Conservation (phyloP, 75 land plant species). For the Pinus albicaulis region DNA sequence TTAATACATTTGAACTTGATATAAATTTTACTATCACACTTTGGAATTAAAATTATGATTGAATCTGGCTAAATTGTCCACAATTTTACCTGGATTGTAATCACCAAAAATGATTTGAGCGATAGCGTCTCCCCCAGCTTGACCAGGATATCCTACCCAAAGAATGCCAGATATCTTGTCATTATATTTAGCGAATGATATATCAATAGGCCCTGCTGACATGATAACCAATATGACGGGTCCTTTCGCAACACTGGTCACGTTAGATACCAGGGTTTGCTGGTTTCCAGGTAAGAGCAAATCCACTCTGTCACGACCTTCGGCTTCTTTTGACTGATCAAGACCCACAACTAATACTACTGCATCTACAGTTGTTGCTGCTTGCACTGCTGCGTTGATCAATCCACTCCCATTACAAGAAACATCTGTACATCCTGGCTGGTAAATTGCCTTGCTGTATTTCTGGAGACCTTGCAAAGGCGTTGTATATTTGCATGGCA, state of each 20-base stretch:
- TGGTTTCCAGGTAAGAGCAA: conserved; percentile 86
- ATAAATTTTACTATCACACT: too few relatives aligned
- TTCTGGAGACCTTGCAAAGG: conserved; percentile 75
- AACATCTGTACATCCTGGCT: conserved; percentile 67
- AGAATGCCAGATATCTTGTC: conserved; percentile 57
- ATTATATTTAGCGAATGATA: conserved; percentile 60
- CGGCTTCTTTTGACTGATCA: conserved; percentile 75
- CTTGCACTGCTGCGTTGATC: conserved; percentile 42
- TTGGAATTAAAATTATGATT: too few relatives aligned
- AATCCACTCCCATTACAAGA: conserved; percentile 38
- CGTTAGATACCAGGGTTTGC: conserved; percentile 21
- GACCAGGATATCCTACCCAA: conserved; percentile 98
- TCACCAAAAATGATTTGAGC: conserved; percentile 75
- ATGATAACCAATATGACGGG: conserved; percentile 52
- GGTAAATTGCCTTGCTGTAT: conserved; percentile 27
- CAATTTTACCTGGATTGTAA: conserved; percentile 73
- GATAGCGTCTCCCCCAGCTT: conserved; percentile 90
- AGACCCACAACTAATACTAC: conserved; percentile 71
- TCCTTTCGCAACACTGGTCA: conserved; percentile 25
- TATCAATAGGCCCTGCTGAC: conserved; percentile 92
- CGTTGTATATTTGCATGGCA: conserved; percentile 77
- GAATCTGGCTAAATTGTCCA: too few relatives aligned
- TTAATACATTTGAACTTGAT: too few relatives aligned
- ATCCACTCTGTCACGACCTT: conserved; percentile 60
- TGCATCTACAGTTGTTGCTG: conserved; percentile 75